Evolutionary conservation across 1,139 yeast genomes (phyloP).

Genomic region (Pichia sp.): DNA sequence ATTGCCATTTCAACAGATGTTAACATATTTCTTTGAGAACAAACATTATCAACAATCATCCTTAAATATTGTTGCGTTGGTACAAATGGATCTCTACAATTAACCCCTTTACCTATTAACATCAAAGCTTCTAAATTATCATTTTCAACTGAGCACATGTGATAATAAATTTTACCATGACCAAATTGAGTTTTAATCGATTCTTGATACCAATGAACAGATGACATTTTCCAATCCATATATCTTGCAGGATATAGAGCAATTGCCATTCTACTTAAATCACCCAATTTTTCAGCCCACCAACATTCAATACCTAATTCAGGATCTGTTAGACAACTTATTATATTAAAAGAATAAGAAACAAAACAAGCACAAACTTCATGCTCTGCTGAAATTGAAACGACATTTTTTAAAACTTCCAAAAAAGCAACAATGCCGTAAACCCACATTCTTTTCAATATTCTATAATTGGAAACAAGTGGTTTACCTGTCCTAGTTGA

Average conservation of each 20-base stretch:
- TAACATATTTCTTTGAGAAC: conserved; percentile 61
- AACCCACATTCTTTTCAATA: conserved; percentile 76
- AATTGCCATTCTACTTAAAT: conserved; percentile 75
- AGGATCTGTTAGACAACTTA: conserved; percentile 30
- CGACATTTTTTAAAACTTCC: conserved; percentile 72
- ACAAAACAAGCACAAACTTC: conserved; percentile 33
- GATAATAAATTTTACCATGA: conserved; percentile 75
- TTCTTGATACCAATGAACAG: conserved; percentile 70
- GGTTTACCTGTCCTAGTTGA: conserved; percentile 68
- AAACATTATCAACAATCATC: conserved; percentile 71
- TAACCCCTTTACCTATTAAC: conserved; percentile 69
- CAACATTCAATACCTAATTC: conserved; percentile 47
- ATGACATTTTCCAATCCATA: conserved; percentile 75
- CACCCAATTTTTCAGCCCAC: conserved; percentile 76
- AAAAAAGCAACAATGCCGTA: conserved; percentile 74
- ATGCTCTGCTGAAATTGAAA: conserved; percentile 35
- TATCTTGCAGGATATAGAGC: conserved; percentile 70
- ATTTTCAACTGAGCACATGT: conserved; percentile 77
- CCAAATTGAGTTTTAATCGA: conserved; percentile 69
- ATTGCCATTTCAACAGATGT: conserved; percentile 53
- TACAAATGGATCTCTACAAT: conserved; percentile 74
- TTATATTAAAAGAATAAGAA: conserved; percentile 30
- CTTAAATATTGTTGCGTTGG: conserved; percentile 74
- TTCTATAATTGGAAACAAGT: conserved; percentile 67
- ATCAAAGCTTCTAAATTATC: conserved; percentile 75